These are phyloP conservation scores for Coemansia sp. DNA, from an alignment of 192 early-diverging fungal species.

Conservation along the genomic window DNA sequence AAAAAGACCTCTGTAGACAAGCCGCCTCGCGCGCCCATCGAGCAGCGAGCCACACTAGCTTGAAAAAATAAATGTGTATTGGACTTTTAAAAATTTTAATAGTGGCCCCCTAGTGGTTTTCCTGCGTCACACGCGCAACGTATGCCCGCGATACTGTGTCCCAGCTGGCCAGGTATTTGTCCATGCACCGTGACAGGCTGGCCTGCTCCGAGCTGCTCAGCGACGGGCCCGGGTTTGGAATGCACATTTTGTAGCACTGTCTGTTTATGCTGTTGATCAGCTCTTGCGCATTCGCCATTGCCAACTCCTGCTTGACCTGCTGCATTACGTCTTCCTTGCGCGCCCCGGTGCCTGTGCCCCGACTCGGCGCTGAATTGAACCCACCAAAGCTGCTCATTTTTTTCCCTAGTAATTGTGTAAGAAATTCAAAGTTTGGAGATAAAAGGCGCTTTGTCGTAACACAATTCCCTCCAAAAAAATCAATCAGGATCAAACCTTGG, in stretches of 20 bases:
- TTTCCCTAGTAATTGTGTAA: background rate
- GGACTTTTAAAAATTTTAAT: background rate
- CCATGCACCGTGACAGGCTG: conserved; percentile 78
- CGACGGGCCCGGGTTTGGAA: conserved; percentile 68
- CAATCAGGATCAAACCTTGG: background rate
- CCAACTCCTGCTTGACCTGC: conserved; percentile 73
- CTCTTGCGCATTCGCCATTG: conserved; percentile 80
- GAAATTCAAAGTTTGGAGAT: background rate
- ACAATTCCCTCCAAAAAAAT: no score
- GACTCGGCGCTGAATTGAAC: background rate
- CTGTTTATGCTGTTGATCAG: conserved; percentile 85
- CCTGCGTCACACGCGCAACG: conserved; percentile 68
- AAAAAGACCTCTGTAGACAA: conserved; percentile 27
- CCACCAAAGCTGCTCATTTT: conserved; percentile 18
- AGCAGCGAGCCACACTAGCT: conserved; percentile 49
- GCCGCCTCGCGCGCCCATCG: conserved; percentile 19
- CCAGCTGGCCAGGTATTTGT: conserved; percentile 88
- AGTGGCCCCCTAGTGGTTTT: conserved; percentile 21
- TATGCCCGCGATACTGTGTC: conserved; percentile 77
- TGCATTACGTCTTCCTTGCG: conserved; percentile 77
- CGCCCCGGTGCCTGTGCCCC: background rate
- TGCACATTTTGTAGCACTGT: conserved; percentile 84
- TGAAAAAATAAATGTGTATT: conserved; percentile 1
- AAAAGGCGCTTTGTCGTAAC: background rate
- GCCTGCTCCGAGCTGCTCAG: conserved; percentile 71